Base-by-base conservation (phyloP, 345 rosid species). In the Pistacia vera region DNA sequence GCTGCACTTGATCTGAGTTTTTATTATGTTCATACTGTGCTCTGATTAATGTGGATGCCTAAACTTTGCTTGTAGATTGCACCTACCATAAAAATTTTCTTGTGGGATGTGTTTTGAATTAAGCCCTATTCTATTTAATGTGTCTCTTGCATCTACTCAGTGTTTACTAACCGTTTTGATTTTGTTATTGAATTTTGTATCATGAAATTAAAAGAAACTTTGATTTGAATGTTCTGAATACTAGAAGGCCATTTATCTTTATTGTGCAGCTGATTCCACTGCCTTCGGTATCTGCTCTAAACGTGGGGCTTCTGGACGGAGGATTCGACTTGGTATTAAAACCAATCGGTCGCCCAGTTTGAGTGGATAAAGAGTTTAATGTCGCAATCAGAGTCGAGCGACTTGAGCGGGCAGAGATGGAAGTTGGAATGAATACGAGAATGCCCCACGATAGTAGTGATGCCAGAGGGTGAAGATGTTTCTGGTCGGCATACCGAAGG, bases 221-320 rank as follows among this genome's bases (percentile, higher is more conserved):
- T 44, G 28, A 30, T 59, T 41, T 67, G 48, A 41, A 22, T 68
- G 36, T 70, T 51, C 52, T 63, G 9, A 66, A 65, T 66, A 56
- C 52, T 74, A 60, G 57, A 69, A 8, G 25, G 36, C 8, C 41
- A 59, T 69, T 79, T 55, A 59, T 73, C 25, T 65, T 74, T 72
- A 44, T 73, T 61, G 79, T 90, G 86, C 97, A 97, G 98, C 90
- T 97, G 78, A 83, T 92, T 79, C 95, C 93, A 28, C 83, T 97
- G 73, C 99, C 99, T 82, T 85, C 95, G 49, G 85, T 89, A 63
- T 90, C 97, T 80, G 99, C n/a, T n/a, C n/a, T n/a, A n/a, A n/a
- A n/a, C n/a, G n/a, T n/a, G n/a, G n/a, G n/a, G n/a, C n/a, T n/a
- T n/a, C n/a, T n/a, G n/a, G n/a, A n/a, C n/a, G n/a, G n/a, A n/a